Base-by-base conservation (phyloP, 495 filamentous ascomycete species). In the Aspergillus nanangensis region DNA sequence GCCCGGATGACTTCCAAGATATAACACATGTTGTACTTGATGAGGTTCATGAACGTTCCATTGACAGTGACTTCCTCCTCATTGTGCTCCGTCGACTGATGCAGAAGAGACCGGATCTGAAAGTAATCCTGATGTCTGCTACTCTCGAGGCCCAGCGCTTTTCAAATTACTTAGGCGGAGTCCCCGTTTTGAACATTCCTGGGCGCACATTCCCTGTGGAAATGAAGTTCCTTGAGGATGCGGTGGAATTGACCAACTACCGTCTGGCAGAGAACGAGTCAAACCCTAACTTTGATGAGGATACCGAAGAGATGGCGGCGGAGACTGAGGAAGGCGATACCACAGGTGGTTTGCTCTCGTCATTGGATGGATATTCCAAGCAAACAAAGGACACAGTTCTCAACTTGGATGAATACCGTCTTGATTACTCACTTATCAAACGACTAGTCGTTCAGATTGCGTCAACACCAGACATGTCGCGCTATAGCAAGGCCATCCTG, bases 1-100 rank as follows among this genome's bases (percentile, higher is more conserved):
- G 83, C 2, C 88, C 87, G 0, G 82, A 87, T 50, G 83, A 91
- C 37, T 79, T 98, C 35, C 75, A 79, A 36, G 92, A 95, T 41
- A 83, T 97, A 41, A 94, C 89, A 3, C 92, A 96, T 64, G 75
- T 98, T 41, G 81, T 98, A 38, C 77, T 98, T 18, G 93, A 98
- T 53, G 93, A 98, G 63, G 89, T 96, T 3, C 92, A 97, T 62
- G 91, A 97, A 55, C 80, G 91, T 43, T 86, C 87, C 15, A 96
- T 98, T 50, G 93, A 96, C 62, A 94, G 88, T 42, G 93, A 98
- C 52, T 96, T 98, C 62, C 72, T 98, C 15, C 71, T 98, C 10
- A 87, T 96, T 48, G 83, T 96, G 2, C 76, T 98, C 18, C 86
- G 88, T 52, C 86, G 90, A 51, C 70, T 96, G 13, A 76, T 95